Evolutionary conservation across 2,329 filamentous ascomycete genomes (phyloP), one percentile per base, ranked within the genome.

Genomic region (Apiospora pterosperma): DNA sequence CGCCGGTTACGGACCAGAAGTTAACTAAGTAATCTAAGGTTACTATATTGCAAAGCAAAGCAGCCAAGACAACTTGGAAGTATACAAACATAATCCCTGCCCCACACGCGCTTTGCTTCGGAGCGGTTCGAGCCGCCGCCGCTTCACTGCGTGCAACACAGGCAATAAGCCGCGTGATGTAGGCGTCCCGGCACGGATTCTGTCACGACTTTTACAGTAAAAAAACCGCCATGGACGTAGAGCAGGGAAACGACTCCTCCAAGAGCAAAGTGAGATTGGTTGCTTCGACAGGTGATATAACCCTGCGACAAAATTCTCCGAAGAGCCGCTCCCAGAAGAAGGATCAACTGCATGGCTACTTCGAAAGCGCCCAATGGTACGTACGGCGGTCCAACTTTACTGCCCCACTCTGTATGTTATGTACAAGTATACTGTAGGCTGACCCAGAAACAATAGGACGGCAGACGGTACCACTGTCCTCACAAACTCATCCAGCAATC

Each of bases 381-480:
- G 31, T 36, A 48, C 16, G 39, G 12, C 14, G 12, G n/a, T 59
- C 34, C 58, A 38, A n/a, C 55, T 28, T 16, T n/a, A 19, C 7
- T 23, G 31, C 41, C 4, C 21, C 59, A 38, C n/a, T 21, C 41
- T 21, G n/a, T n/a, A n/a, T n/a, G n/a, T n/a, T n/a, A n/a, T n/a
- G n/a, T n/a, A 7, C n/a, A 12, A 23, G 10, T 34, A 55, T 34
- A n/a, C 48, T 60, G n/a, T n/a, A n/a, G 38, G 19, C 38, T 60
- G 58, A 60, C 5, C 34, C 31, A n/a, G 10, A 12, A 28, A 25
- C 21, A 36, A 28, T 65, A 82, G 84, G 85, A 85, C 85, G 3
- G 80, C 84, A 10, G 86, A 88, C 65, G 85, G 86, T 31, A 88
- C 88, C 5, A 82, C 84, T 1, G 77, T 90, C 58, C 74, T 90